A percentile compares a stretch with the other conserved stretches of the same genome.
These are phyloP conservation scores for Penicillium sp. DNA, from an alignment of 2,329 filamentous ascomycete genomes.

Conservation along the genomic window DNA sequence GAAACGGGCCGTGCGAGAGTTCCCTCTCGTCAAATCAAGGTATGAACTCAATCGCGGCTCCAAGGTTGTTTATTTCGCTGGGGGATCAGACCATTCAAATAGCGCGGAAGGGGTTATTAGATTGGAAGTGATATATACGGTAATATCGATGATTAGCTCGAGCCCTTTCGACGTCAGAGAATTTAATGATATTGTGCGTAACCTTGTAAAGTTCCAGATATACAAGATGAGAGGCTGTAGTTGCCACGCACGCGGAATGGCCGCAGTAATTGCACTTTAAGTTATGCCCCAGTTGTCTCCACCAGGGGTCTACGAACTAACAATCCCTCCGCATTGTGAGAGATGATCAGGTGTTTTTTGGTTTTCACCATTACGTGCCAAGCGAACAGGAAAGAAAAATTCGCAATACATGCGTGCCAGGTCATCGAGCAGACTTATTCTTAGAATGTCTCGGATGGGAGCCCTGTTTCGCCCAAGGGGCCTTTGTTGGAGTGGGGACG, in stretches of 20 bases:
- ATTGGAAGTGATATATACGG: background rate
- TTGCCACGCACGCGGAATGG: background rate
- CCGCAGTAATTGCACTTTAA: background rate
- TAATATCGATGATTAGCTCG: background rate
- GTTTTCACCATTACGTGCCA: background rate
- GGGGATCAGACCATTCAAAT: background rate
- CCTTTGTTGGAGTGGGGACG: background rate
- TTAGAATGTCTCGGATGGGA: slow-evolving; percentile 7
- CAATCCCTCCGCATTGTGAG: too few species aligned
- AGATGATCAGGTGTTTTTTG: too few species aligned
- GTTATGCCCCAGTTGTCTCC: slow-evolving; percentile 1
- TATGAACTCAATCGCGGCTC: slow-evolving; percentile 12
- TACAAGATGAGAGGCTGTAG: too few species aligned
- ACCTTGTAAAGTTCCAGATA: background rate
- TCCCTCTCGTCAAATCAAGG: background rate
- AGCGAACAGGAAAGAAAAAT: background rate
- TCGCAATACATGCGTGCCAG: background rate
- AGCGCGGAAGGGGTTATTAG: background rate
- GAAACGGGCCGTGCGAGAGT: slow-evolving; percentile 15
- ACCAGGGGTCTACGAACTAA: background rate
- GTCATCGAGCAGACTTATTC: background rate
- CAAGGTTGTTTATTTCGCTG: background rate
- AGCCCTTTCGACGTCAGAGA: background rate
- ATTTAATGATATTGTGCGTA: too few species aligned
- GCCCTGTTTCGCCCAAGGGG: background rate